A percentile compares a stretch with the other conserved stretches of the same genome.
Conservation (phyloP, 305 asterid genomes). For the Salvia sclarea region DNA sequence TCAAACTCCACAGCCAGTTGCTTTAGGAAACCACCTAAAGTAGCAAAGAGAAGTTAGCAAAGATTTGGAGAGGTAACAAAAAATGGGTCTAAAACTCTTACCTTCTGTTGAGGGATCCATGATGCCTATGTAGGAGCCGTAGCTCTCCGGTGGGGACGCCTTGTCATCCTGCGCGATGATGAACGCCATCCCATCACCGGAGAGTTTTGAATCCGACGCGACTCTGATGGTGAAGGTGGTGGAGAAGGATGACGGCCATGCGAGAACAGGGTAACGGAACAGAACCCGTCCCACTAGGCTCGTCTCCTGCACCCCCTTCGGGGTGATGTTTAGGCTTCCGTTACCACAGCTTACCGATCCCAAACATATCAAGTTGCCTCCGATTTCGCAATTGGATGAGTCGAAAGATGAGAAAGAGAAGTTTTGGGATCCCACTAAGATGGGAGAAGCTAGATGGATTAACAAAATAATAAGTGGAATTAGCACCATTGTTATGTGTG, state of each 20-base stretch:
- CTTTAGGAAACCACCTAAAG: conserved; percentile 43
- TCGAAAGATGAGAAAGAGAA: conserved; percentile 55
- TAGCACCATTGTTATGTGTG: conserved; percentile 35
- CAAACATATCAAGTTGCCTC: conserved; percentile 50
- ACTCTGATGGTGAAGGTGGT: conserved; percentile 53
- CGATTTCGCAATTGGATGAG: conserved; percentile 39
- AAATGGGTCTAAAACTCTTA: not conserved
- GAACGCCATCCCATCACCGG: conserved; percentile 68
- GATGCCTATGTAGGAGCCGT: conserved; percentile 62
- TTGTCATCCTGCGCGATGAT: conserved; percentile 51
- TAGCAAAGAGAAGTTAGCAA: not conserved
- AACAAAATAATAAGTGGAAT: conserved; percentile 26
- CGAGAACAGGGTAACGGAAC: conserved; percentile 46
- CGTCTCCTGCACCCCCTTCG: conserved; percentile 33
- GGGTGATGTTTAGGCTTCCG: conserved; percentile 52
- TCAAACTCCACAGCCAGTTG: conserved; percentile 63
- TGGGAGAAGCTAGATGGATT: conserved; percentile 29
- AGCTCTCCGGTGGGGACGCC: conserved; percentile 63
- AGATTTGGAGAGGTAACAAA: not conserved
- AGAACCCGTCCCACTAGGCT: conserved; percentile 54
- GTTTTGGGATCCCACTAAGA: conserved; percentile 41
- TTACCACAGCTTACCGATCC: conserved; percentile 51
- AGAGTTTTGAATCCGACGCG: conserved; percentile 37
- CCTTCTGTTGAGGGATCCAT: conserved; percentile 71
- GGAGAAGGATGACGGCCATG: conserved; percentile 64